Conservation (phyloP, 768 basidiomycete genomes). For the Suillus cothurnatus region DNA sequence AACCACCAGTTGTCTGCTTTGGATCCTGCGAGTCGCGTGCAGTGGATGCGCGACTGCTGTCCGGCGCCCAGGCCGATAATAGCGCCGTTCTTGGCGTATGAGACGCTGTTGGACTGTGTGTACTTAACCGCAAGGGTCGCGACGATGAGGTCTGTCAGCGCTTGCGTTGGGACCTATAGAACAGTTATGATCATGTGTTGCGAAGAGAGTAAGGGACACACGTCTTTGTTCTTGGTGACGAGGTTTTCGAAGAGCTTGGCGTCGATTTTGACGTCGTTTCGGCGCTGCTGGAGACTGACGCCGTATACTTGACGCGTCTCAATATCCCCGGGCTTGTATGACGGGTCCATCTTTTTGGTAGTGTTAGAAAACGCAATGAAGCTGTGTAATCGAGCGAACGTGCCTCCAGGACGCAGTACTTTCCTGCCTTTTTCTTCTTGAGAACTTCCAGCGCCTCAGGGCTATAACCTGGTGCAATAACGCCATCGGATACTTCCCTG, state of each 20-base stretch:
- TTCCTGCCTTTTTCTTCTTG: constrained; percentile 95
- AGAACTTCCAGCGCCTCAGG: constrained; percentile 87
- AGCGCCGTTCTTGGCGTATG: constrained; percentile 90
- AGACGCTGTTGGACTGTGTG: constrained; percentile 98
- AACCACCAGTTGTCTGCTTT: constrained; percentile 99
- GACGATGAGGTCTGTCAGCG: constrained; percentile 90
- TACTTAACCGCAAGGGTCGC: constrained; percentile 97
- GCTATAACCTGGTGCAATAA: constrained; percentile 94
- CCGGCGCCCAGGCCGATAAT: constrained; percentile 97
- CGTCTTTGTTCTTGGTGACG: constrained; percentile 87
- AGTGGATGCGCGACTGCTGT: constrained; percentile 98
- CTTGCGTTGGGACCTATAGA: constrained; percentile 68
- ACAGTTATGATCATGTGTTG: neutral
- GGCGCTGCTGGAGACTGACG: constrained; percentile 82
- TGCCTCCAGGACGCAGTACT: constrained; percentile 97
- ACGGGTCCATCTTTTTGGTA: constrained; percentile 76
- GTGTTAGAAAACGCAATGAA: constrained; percentile 12
- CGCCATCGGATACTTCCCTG: constrained; percentile 98
- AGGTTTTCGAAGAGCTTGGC: constrained; percentile 80
- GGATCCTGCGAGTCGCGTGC: constrained; percentile 94
- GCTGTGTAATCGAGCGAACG: constrained; percentile 11
- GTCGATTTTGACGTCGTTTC: constrained; percentile 91
- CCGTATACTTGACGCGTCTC: constrained; percentile 98
- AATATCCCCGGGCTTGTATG: constrained; percentile 72
- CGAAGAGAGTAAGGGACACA: constrained; percentile 34